These are phyloP conservation scores for Corchorus capsularis DNA, from an alignment of 345 rosid species.

Conservation along the genomic window DNA sequence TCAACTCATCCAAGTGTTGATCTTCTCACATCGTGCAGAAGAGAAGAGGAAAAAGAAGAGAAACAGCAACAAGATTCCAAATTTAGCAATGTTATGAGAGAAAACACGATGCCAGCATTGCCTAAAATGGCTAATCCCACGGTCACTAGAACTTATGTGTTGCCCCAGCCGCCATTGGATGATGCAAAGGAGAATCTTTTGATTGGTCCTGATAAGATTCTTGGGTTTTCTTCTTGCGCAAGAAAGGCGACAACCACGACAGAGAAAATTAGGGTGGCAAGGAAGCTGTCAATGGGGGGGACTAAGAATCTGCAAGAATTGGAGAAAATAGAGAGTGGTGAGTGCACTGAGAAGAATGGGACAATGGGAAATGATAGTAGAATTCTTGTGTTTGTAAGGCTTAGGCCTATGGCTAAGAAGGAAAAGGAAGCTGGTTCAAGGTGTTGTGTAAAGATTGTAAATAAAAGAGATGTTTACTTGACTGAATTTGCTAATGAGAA, in stretches of 20 bases:
- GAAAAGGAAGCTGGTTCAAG: conserved; percentile 81
- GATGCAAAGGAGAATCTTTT: conserved; percentile 72
- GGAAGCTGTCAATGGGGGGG: conserved; percentile 73
- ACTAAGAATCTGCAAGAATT: conserved; percentile 31
- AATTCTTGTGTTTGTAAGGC: conserved; percentile 86
- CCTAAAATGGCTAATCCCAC: conserved; percentile 37
- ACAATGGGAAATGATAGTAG: conserved; percentile 39
- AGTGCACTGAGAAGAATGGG: conserved; percentile 31
- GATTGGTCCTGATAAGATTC: conserved; percentile 51
- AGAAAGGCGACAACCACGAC: conserved; percentile 36
- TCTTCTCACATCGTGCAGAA: conserved; percentile 48
- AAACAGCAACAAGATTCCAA: conserved; percentile 35
- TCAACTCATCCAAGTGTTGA: conserved; percentile 58
- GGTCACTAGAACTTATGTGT: conserved; percentile 44
- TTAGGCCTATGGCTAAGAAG: conserved; percentile 90
- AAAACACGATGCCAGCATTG: conserved; percentile 37
- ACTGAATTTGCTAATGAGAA: conserved; percentile 81
- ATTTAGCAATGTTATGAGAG: conserved; percentile 45
- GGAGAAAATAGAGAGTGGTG: conserved; percentile 46
- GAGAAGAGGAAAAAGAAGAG: conserved; percentile 27
- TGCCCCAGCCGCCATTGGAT: conserved; percentile 49
- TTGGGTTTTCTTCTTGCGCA: conserved; percentile 53
- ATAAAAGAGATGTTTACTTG: conserved; percentile 77
- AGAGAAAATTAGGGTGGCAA: conserved; percentile 38
- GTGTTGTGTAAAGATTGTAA: conserved; percentile 81